These are phyloP conservation scores for Thielaviopsis punctulata DNA, from an alignment of 2,329 filamentous ascomycete genomes.

Conservation along the genomic window DNA sequence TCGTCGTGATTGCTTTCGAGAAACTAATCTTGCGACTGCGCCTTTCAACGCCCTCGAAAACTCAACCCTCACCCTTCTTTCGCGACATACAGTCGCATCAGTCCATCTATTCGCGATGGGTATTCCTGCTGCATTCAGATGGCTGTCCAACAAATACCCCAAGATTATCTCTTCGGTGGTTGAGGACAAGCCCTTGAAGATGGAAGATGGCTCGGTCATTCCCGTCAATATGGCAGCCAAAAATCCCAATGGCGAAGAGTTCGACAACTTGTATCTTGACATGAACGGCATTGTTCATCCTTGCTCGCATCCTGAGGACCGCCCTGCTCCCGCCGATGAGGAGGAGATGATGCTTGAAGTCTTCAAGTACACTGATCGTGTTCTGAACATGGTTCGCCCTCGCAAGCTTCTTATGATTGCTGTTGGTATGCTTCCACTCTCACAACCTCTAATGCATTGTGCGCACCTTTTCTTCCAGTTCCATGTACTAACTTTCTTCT, in stretches of 20 bases:
- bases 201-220: constrained; percentile 65
- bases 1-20: not conserved
- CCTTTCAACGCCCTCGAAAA: not conserved
- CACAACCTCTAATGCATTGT: constrained; percentile 2
- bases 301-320: constrained; percentile 92
- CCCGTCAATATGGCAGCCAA: constrained; percentile 70
- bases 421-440: constrained; percentile 45
- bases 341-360: constrained; percentile 99
- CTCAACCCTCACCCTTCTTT: not conserved
- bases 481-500: constrained; percentile 3
- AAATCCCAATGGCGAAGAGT: constrained; percentile 95
- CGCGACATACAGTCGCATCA: constrained; percentile 3
- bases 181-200: constrained; percentile 64
- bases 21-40: not conserved
- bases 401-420: constrained; percentile 95
- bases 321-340: constrained; percentile 77
- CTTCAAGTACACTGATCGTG: constrained; percentile 95
- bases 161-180: constrained; percentile 89
- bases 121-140: constrained; percentile 89
- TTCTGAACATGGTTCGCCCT: constrained; percentile 96
- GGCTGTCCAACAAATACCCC: constrained; percentile 91
- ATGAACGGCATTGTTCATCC: constrained; percentile 99
- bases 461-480: constrained; percentile 2
- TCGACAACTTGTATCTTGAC: constrained; percentile 94
- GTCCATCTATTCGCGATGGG: constrained; percentile 44